phyloP scores from a whole-genome alignment of 208 protist genomes.

The Perkinsela sp. region DNA sequence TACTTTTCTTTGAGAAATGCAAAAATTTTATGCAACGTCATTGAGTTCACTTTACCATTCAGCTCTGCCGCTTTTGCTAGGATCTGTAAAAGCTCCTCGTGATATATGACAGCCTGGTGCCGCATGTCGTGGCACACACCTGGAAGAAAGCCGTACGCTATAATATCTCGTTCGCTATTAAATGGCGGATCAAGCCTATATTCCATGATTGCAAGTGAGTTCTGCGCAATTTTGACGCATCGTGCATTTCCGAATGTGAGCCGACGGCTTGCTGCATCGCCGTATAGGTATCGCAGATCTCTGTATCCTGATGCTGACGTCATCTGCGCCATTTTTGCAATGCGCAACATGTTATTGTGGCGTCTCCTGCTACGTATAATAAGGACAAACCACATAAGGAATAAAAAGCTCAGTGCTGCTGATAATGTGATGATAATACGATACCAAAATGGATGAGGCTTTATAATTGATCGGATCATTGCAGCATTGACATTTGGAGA shows the following conservation, averaged over 20 bases:
- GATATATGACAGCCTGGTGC: neutral
- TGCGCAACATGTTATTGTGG: neutral
- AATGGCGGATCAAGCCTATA: neutral
- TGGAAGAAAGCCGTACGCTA: neutral
- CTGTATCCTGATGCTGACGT: neutral
- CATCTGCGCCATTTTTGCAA: slow-evolving; percentile 1
- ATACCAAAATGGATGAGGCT: neutral
- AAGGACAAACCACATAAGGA: neutral
- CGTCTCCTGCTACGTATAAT: neutral
- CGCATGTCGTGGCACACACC: neutral
- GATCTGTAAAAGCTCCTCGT: neutral
- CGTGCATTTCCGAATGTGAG: neutral
- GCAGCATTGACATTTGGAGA: too few species aligned
- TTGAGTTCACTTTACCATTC: neutral
- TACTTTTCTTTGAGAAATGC: neutral
- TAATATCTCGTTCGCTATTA: neutral
- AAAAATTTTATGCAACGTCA: neutral
- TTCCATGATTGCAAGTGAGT: neutral
- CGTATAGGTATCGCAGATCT: neutral
- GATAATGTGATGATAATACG: neutral
- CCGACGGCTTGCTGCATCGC: neutral
- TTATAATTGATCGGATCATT: neutral
- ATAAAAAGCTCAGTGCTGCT: neutral
- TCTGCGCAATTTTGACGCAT: neutral
- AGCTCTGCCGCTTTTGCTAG: neutral